Base-by-base conservation (phyloP, 805 yeast genomes). In the Metschnikowia gruessii region DNA sequence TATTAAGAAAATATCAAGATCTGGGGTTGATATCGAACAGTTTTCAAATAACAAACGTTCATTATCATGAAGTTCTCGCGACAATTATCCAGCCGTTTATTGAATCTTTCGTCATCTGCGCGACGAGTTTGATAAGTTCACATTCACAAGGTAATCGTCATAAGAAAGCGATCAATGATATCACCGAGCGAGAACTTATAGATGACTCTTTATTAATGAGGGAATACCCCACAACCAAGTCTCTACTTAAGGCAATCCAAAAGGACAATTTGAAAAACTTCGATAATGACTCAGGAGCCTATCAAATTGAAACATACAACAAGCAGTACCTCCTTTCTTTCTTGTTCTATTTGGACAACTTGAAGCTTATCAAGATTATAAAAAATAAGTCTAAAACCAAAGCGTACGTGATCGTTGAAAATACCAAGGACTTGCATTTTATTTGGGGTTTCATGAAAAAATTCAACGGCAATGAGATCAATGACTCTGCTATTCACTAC, bases 301-400 rank as follows among this genome's bases (percentile, higher is more conserved):
- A 54, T 22, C 59, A 56, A 35, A 47, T 64, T 34, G 76, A 72
- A 53, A 59, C 70, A 7, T 61, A 63, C 46, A 71, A 72, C 52
- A 72, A 71, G 55, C 76, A 71, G 51, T 71, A 72, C 53, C 60
- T 72, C 41, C 56, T 72, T 29, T 64, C 70, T 38, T 65, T 68
- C 43, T 59, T 72, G 45, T 71, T 66, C 46, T 71, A 69, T 49
- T 57, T 70, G 48, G 58, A 67, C 51, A 62, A 70, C 49, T 58
- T 71, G 45, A 54, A 54, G 37, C 56, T 70, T 46, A 60, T 72
- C 18, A 57, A 57, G 42, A 69, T 72, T 22, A 63, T 66, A 54
- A 71, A 71, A 55, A 71, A 72, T 54, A 69, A 70, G 56, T 58
- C 72, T 8, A 69, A 66, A 50, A 70, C 74, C 5, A 60, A 61